A percentile compares a stretch with the other conserved stretches of the same genome.
phyloP scores from a whole-genome alignment of 1,284 basidiomycete genomes.

The Malassezia obtusa region DNA sequence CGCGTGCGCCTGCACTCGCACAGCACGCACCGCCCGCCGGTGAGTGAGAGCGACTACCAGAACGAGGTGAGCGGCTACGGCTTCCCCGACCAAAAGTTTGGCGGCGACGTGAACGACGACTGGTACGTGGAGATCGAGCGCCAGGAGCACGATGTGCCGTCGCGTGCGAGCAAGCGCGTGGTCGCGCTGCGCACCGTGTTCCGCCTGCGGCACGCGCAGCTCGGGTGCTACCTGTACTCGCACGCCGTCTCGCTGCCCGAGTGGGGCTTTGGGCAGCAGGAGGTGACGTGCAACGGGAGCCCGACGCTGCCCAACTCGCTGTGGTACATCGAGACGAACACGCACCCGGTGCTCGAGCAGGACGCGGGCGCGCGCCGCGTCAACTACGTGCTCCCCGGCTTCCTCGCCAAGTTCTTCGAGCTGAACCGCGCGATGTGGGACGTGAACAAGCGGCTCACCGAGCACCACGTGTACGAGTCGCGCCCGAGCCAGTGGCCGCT shows the following conservation, averaged over 20 bases:
- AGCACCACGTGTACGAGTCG: constrained; percentile 88
- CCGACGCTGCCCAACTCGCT: constrained; percentile 79
- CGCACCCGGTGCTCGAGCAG: constrained; percentile 53
- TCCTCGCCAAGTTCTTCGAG: constrained; percentile 81
- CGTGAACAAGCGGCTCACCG: constrained; percentile 91
- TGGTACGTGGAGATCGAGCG: constrained; percentile 82
- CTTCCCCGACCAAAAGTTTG: constrained; percentile 17
- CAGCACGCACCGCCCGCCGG: constrained; percentile 72
- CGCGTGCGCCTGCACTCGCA: constrained; percentile 87
- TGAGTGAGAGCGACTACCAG: constrained; percentile 98
- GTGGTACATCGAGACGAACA: constrained; percentile 86
- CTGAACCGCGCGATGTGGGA: constrained; percentile 93
- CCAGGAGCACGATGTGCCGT: constrained; percentile 50
- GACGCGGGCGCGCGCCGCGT: constrained; percentile 15
- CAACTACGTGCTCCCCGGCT: constrained; percentile 76
- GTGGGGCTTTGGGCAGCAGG: constrained; percentile 97
- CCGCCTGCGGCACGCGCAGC: constrained; percentile 70
- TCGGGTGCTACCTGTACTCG: constrained; percentile 91
- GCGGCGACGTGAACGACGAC: constrained; percentile 86
- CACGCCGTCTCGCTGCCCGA: constrained; percentile 95
- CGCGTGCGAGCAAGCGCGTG: constrained; percentile 49
- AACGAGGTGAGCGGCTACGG: constrained; percentile 96
- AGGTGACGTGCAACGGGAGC: constrained; percentile 93
- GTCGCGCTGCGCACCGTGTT: constrained; percentile 74
- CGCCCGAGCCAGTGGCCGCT: constrained; percentile 80